Conservation (phyloP, 768 basidiomycete genomes). For the Pisolithus microcarpus region DNA sequence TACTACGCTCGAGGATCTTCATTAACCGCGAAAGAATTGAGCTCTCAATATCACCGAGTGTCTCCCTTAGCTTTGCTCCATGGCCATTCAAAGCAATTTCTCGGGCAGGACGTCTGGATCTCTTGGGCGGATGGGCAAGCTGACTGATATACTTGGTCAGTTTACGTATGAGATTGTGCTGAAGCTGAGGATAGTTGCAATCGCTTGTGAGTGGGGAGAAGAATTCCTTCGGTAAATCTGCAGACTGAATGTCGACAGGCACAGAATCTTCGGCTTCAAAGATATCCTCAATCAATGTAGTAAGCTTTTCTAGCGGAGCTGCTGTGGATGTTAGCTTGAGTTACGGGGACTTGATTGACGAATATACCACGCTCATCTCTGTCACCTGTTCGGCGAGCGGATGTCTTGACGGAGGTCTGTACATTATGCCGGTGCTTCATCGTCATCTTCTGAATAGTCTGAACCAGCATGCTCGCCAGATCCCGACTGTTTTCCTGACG, state of each 20-base stretch:
- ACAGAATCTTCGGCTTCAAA: constrained; percentile 76
- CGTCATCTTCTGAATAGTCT: constrained; percentile 47
- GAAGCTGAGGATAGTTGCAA: constrained; percentile 52
- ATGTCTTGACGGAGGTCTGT: constrained; percentile 35
- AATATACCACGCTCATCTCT: constrained; percentile 64
- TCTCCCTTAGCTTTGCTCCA: constrained; percentile 44
- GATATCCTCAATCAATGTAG: constrained; percentile 71
- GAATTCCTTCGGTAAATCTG: constrained; percentile 49
- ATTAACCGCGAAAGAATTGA: constrained; percentile 56
- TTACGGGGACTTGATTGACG: not conserved
- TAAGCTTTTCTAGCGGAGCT: constrained; percentile 74
- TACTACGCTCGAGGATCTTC: constrained; percentile 72
- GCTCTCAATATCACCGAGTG: constrained; percentile 64
- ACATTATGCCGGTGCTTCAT: constrained; percentile 8
- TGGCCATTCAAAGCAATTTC: constrained; percentile 26
- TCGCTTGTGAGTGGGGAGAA: constrained; percentile 60
- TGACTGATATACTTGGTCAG: constrained; percentile 63
- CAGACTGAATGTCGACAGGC: constrained; percentile 45
- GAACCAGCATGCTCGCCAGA: constrained; percentile 37
- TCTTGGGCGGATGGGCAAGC: constrained; percentile 59
- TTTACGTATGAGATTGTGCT: constrained; percentile 54
- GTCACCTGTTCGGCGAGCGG: constrained; percentile 59
- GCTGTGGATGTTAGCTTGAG: constrained; percentile 1
- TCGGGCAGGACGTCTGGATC: constrained; percentile 45
- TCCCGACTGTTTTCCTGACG: constrained; percentile 16